These are phyloP conservation scores for Leishmania guyanensis DNA, from an alignment of 208 protist genomes.

Conservation along the genomic window DNA sequence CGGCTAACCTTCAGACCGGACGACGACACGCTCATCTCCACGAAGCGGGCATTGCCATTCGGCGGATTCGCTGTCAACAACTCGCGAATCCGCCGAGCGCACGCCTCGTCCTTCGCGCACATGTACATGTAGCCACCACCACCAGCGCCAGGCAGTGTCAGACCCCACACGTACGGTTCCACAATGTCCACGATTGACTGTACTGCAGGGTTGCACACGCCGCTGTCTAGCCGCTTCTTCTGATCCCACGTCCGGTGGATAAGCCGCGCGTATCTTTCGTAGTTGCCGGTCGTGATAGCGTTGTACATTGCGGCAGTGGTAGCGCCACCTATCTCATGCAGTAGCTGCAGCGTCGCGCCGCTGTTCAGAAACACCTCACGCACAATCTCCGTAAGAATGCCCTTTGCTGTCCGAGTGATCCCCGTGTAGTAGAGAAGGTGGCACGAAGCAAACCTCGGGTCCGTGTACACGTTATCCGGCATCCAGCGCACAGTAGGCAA, in stretches of 20 bases:
- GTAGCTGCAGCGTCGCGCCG: slow-evolving; percentile 25
- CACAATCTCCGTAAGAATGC: slow-evolving; percentile 49
- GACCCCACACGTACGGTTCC: slow-evolving; percentile 46
- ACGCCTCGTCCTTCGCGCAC: slow-evolving; percentile 51
- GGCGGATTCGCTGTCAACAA: slow-evolving; percentile 38
- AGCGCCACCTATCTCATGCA: slow-evolving; percentile 41
- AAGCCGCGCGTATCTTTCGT: slow-evolving; percentile 38
- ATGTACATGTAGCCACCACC: slow-evolving; percentile 75
- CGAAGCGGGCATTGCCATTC: slow-evolving; percentile 56
- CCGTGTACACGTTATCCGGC: slow-evolving; percentile 42
- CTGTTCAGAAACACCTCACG: slow-evolving; percentile 49
- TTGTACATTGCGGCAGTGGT: slow-evolving; percentile 47
- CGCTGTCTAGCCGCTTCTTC: slow-evolving; percentile 52
- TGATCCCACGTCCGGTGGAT: slow-evolving; percentile 51
- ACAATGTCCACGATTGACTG: slow-evolving; percentile 43
- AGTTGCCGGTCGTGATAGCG: slow-evolving; percentile 43
- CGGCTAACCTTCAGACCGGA: slow-evolving; percentile 41
- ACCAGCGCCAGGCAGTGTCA: slow-evolving; percentile 58
- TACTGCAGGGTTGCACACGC: slow-evolving; percentile 37
- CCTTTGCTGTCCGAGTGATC: slow-evolving; percentile 49
- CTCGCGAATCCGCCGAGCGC: slow-evolving; percentile 38
- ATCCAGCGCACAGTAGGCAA: slow-evolving; percentile 46
- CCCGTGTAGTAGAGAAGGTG: slow-evolving; percentile 74
- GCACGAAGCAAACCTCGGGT: slow-evolving; percentile 31
- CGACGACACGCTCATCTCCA: slow-evolving; percentile 47